Conservation (phyloP, 2,329 filamentous ascomycete genomes). For the Sarocladium strictum region DNA sequence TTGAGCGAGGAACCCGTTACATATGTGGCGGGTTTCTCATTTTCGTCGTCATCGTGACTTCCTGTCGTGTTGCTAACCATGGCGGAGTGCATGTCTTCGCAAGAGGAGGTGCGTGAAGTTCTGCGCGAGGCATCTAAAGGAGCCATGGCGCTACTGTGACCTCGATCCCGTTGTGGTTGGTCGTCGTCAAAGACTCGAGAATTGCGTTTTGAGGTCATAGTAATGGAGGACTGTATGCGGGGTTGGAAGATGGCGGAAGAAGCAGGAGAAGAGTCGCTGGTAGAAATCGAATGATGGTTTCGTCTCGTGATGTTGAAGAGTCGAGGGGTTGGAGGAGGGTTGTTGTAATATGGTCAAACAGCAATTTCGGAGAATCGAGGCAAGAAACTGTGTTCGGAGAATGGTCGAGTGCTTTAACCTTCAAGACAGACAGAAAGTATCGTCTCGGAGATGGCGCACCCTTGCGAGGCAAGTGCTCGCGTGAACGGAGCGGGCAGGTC, state of each 20-base stretch:
- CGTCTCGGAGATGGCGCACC: neutral
- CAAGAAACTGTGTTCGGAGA: neutral
- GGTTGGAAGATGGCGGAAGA: neutral
- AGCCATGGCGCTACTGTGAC: constrained; percentile 7
- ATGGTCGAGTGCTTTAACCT: neutral
- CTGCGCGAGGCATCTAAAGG: constrained; percentile 16
- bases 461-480: constrained; percentile 8
- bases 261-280: neutral
- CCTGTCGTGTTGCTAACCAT: neutral
- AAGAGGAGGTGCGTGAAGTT: constrained; percentile 23
- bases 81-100: constrained; percentile 18
- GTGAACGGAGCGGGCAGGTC: constrained; percentile 4
- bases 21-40: neutral
- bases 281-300: neutral
- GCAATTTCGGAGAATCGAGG: neutral
- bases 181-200: constrained; percentile 18
- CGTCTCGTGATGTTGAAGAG: neutral
- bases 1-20: neutral
- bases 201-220: constrained; percentile 19
- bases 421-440: neutral
- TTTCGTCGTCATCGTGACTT: neutral
- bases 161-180: constrained; percentile 12
- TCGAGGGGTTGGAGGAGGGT: neutral
- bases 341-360: neutral
- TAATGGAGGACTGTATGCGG: neutral